These are phyloP conservation scores for Phytopythium aichiense DNA, from an alignment of 352 stramenopile genomes.

Conservation along the genomic window DNA sequence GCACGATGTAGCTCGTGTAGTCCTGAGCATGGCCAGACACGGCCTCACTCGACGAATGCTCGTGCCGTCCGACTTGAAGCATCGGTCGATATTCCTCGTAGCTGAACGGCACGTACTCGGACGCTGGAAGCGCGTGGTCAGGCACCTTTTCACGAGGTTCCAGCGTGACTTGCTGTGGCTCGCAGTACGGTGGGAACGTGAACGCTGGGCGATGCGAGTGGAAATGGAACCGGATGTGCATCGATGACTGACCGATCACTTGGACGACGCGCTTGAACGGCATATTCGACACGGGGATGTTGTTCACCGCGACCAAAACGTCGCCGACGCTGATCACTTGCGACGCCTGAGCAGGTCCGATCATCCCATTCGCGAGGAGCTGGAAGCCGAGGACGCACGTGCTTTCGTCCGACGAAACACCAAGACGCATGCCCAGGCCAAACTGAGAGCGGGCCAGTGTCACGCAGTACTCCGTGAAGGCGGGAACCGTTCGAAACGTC, in stretches of 20 bases:
- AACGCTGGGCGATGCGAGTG: constrained; percentile 62
- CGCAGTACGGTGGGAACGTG: constrained; percentile 65
- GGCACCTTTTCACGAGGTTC: constrained; percentile 36
- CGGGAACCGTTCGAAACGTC: constrained; percentile 33
- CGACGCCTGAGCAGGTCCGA: constrained; percentile 71
- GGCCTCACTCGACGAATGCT: neutral
- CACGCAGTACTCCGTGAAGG: constrained; percentile 78
- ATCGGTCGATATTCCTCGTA: constrained; percentile 62
- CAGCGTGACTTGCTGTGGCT: constrained; percentile 53
- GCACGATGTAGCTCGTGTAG: constrained; percentile 62
- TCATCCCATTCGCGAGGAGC: constrained; percentile 55
- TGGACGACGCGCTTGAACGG: constrained; percentile 77
- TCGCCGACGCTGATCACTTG: constrained; percentile 70
- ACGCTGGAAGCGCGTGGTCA: constrained; percentile 28
- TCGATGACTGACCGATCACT: constrained; percentile 57
- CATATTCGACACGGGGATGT: constrained; percentile 41
- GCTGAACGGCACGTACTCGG: constrained; percentile 64
- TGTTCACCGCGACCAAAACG: constrained; percentile 79
- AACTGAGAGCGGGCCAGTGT: constrained; percentile 54
- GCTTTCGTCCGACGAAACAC: constrained; percentile 52
- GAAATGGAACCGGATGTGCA: constrained; percentile 79
- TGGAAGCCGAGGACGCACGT: constrained; percentile 84
- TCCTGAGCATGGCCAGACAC: constrained; percentile 4
- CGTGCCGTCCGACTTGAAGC: constrained; percentile 49
- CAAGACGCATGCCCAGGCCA: constrained; percentile 82